Evolutionary conservation across 2,329 filamentous ascomycete genomes (phyloP), one percentile per base, ranked within the genome.

Genomic region (Curvularia hawaiiensis): DNA sequence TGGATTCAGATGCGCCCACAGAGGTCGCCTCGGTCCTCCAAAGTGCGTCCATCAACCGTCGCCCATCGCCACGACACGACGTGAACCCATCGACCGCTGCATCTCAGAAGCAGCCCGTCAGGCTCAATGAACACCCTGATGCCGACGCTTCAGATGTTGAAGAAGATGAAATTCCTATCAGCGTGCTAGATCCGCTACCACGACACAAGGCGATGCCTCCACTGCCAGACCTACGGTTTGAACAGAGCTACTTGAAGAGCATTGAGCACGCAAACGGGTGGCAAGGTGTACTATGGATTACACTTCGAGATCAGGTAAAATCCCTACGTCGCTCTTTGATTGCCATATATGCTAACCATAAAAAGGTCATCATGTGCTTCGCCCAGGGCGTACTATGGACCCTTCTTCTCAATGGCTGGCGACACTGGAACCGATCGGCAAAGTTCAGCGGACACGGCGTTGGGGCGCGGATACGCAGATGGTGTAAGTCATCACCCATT

Each of bases 211-310:
- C 80, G 31, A 84, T 97, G 71, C 92, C 93, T 46, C 86, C 86
- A 3, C 75, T 90, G 46, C 87, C 87, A 4, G 95, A 99, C 79
- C 81, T 99, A 65, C 87, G 95, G 43, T 98, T 98, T 79, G 95
- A 99, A 80, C 95, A 99, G 84, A 97, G 93, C 82, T 99, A 99
- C 77, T 84, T 99, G 54, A 89, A 90, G 68, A 96, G 92, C 79
- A 90, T 99, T 67, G 85, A 89, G 63, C 83, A 86, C 54, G 92
- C 92, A 35, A 86, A 95, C 64, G 88, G 86, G 24, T 93, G 88
- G 87, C 88, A 90, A 80, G 86, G 87, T 74, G 85, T 99, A 31
- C 83, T 85, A 8, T 90, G 89, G 80, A 94, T 99, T 66, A 99
- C 95, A 18, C 77, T 90, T 35, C 84, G 91, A 70, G 95, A 99